Base-by-base conservation (phyloP, 306 rosid species). In the Cucurbita maxima region DNA sequence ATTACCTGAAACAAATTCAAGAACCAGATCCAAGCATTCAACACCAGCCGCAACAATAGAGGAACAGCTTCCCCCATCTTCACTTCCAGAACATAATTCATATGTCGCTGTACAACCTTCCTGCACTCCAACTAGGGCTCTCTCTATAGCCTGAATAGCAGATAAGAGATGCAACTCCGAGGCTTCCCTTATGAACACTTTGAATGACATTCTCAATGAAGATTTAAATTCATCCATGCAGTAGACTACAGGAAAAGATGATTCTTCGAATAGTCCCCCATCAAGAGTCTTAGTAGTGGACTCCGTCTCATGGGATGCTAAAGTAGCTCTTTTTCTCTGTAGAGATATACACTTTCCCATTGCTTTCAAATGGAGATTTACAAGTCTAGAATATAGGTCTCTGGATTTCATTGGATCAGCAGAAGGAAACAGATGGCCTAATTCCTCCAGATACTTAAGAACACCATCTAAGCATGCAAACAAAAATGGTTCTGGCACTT, bases 1-100 rank as follows among this genome's bases (percentile, higher is more conserved):
- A 56, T 79, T 88, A 93, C 98, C 98, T 85, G 97, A 83, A 76
- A 84, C 92, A 82, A 77, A 87, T 75, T 93, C 97, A 57, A 88
- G 85, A 81, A 93, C 87, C 88, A 93, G 81, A 80, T 85, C 88
- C 80, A 90, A 85, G 82, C 90, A 90, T 73, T 93, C 94, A 80
- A 93, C 77, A 67, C 90, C 96, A 76, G 90, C 93, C 8, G 97
- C 90, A 75, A 87, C 94, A 58, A 80, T 55, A 68, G 89, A 81
- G 41, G 94, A 90, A 79, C 86, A 78, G 48, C 79, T 78, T 51
- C 97, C 96, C 36, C 96, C 92, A 71, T 80, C 81, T 78, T 71
- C 81, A 76, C 85, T 82, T 75, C 81, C 85, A 12, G 81, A 76
- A 78, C 83, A 75, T 80, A 93, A 69, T 82, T 82, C 89, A 80